Percentiles rank a stretch among this genome's conserved stretches.
Conservation (phyloP, 345 rosid genomes). For the Populus tremula region DNA sequence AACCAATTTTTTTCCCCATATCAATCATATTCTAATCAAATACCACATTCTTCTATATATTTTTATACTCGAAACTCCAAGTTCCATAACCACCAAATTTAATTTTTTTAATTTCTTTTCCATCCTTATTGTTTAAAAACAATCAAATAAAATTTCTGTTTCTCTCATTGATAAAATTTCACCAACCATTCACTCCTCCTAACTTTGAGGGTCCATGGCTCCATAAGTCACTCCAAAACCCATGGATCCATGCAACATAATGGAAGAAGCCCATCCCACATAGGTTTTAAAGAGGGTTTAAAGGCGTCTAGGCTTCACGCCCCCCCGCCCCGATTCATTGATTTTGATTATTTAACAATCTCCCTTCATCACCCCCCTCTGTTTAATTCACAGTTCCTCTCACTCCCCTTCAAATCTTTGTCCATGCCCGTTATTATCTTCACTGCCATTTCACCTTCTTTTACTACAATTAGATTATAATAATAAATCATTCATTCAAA, state of each 20-base stretch:
- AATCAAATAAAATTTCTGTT: too few relatives aligned
- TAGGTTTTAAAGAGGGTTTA: constrained; percentile 26
- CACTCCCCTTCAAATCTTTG: background rate
- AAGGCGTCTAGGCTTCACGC: constrained; percentile 9
- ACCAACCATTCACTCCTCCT: too few relatives aligned
- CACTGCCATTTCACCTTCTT: background rate
- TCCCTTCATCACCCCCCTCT: background rate
- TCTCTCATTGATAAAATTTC: too few relatives aligned
- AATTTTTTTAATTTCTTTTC: too few relatives aligned
- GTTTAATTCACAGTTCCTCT: background rate
- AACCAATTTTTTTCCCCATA: too few relatives aligned
- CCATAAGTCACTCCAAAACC: background rate
- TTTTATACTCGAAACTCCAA: too few relatives aligned
- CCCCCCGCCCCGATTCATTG: background rate
- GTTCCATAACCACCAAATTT: too few relatives aligned
- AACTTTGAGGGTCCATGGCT: background rate
- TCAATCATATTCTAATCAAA: too few relatives aligned
- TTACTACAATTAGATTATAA: background rate
- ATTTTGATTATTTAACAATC: background rate
- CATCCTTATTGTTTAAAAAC: too few relatives aligned
- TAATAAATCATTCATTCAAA: background rate
- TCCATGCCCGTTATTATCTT: background rate
- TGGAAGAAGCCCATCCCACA: background rate
- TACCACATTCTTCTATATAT: too few relatives aligned
- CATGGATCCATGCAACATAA: background rate